phyloP scores from a whole-genome alignment of 306 rosid species.

The Pterocarpus macrocarpus region DNA sequence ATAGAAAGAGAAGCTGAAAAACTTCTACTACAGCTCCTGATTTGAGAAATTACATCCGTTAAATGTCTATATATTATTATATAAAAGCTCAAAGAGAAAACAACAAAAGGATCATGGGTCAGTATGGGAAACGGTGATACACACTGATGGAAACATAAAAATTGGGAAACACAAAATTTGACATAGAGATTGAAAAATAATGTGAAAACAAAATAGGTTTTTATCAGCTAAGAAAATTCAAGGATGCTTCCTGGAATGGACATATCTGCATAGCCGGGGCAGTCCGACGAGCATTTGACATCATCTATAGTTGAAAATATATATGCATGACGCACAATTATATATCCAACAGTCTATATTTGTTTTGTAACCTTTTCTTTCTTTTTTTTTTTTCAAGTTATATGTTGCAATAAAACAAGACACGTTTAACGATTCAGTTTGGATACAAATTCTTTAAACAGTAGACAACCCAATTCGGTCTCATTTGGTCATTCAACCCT shows the following conservation, averaged over 20 bases:
- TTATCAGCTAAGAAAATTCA: slow-evolving; percentile 11
- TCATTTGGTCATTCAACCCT: background rate
- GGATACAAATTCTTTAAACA: background rate
- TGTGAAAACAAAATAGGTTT: slow-evolving; percentile 38
- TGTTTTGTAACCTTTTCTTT: no score
- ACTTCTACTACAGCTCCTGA: no score
- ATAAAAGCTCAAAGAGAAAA: no score
- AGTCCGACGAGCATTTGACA: background rate
- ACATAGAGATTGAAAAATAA: background rate
- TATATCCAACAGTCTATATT: background rate
- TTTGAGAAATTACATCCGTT: no score
- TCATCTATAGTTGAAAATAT: background rate
- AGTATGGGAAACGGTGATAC: background rate
- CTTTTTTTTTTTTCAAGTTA: no score
- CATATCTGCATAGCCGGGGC: background rate
- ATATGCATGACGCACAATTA: background rate
- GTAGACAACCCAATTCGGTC: background rate
- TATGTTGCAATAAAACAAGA: no score
- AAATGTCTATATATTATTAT: no score
- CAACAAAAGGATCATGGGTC: no score
- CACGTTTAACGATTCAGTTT: background rate
- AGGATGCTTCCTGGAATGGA: slow-evolving; percentile 45
- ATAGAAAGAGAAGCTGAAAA: no score
- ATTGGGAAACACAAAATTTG: background rate
- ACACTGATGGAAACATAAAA: background rate